phyloP scores from a whole-genome alignment of 169 alveolate species.

The Ophryocystis elektroscirrha region DNA sequence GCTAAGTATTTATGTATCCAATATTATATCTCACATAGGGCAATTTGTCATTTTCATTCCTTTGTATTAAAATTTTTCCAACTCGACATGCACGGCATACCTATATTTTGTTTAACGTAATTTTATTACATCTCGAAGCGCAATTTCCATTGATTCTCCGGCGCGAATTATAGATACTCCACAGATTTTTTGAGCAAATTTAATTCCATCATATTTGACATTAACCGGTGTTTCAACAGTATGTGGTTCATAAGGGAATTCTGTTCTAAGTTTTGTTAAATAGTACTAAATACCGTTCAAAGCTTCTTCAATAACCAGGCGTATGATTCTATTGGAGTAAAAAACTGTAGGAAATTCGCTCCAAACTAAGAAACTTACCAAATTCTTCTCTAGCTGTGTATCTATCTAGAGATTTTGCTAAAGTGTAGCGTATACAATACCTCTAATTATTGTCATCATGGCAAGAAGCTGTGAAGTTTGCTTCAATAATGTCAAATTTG shows the following conservation, averaged over 20 bases:
- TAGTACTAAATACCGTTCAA: conserved; percentile 7
- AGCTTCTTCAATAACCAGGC: conserved; percentile 26
- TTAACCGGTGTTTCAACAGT: conserved; percentile 11
- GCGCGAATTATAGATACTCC: conserved; percentile 28
- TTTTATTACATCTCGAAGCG: conserved; percentile 7
- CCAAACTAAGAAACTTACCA: background rate
- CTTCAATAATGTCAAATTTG: conserved; percentile 8
- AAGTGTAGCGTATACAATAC: no score
- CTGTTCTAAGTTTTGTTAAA: background rate
- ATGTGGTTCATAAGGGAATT: conserved; percentile 9
- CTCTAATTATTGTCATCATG: conserved; percentile 20
- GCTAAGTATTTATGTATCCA: conserved; percentile 1
- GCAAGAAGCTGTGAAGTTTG: conserved; percentile 22
- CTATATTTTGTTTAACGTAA: background rate
- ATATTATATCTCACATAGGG: conserved; percentile 5
- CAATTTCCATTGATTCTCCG: conserved; percentile 27
- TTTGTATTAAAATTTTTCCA: conserved; percentile 23
- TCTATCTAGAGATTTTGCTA: no score
- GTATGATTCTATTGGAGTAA: conserved; percentile 22
- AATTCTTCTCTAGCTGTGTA: background rate
- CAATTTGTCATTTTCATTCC: conserved; percentile 19
- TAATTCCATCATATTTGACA: conserved; percentile 7
- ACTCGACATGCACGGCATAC: conserved; percentile 24
- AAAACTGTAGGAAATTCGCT: conserved; percentile 7
- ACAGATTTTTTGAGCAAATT: conserved; percentile 9